Base-by-base conservation (phyloP, 495 filamentous ascomycete species). In the Neurospora africana region DNA sequence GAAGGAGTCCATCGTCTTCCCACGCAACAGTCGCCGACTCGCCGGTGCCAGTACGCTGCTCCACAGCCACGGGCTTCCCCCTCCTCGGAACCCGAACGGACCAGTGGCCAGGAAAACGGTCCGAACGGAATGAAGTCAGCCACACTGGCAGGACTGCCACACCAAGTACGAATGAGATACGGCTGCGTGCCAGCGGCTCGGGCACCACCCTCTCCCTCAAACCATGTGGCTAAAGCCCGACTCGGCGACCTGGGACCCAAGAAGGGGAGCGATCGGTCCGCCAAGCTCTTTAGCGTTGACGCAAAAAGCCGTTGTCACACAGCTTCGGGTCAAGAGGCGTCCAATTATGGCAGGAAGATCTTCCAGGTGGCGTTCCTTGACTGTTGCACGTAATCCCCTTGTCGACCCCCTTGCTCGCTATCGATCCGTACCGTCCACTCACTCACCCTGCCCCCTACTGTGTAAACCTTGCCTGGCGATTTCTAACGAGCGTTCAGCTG, bases 281-380 rank as follows among this genome's bases (percentile, higher is more conserved):
- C 71, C 71, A 40, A 68, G 41, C 37, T 35, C 44, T 74, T 74
- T 81, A 76, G 78, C 79, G 76, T 81, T 79, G 74, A 77, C 79
- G 77, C 78, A 78, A 80, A 80, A 78, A 80, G 77, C 79, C 77
- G 77, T 81, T 81, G 79, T 80, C 79, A 76, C 76, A 81, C 79
- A 78, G 75, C 77, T 76, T 75, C 70, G 77, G 78, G 78, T 74
- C 74, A 41, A 71, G 74, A 76, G 77, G 75, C 74, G 72, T 72
- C 76, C 78, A 77, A 78, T 79, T 27, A 73, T 15, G 44, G n/a
- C 3, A 21, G 11, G 65, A 68, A 69, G 77, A 79, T 77, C 78
- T 72, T 76, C 77, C 39, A 33, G 33, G 78, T 78, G 77, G 76
- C 76, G 74, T 73, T 69, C 75, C 71, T 53, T 69, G 72, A 69